Base-by-base conservation (phyloP, 164 flowering plant species). In the Dillenia turbinata region DNA sequence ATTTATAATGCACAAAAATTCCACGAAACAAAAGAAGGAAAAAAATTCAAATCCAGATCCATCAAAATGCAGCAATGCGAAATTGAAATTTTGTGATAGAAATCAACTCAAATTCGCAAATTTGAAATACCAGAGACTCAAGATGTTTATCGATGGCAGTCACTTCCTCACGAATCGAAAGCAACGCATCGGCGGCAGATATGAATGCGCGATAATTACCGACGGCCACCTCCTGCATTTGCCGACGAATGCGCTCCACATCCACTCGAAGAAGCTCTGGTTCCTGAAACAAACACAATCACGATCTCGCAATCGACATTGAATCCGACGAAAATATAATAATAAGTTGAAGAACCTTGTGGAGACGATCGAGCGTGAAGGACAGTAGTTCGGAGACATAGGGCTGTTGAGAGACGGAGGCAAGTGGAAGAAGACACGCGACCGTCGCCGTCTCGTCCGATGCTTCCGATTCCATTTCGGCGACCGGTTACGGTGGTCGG, bases 191-290 rank as follows among this genome's bases (percentile, higher is more conserved):
- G 0, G 97, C 91, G 0, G 97, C 97, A 6, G 96, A 83, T 58
- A 94, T 94, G 75, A 94, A 94, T 0, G 97, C 92, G 2, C 97
- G 84, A 72, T 94, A 94, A 65, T 91, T 94, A 5, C 85, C 84
- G 5, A 94, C 97, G 8, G 98, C 98, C 63, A 94, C 97, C 74
- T 94, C 97, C 71, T 90, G 97, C 96, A 94, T 94, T 74, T 94
- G 98, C 79, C 95, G 62, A 74, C 77, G 79, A 52, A 94, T 87
- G 33, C 97, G 77, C 85, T 94, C 98, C 12, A 93, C 91, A 81
- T 94, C 98, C 1, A 94, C 98, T 11, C 97, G 83, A 44, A 94
- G 83, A 19, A 94, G 83, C 84, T 94, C 98, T 57, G 97, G 98
- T 66, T 94, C 98, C 97, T 87, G 46, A 50, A 63, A 58, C 0